phyloP scores from a whole-genome alignment of 306 rosid species.

The Quercus ilex region DNA sequence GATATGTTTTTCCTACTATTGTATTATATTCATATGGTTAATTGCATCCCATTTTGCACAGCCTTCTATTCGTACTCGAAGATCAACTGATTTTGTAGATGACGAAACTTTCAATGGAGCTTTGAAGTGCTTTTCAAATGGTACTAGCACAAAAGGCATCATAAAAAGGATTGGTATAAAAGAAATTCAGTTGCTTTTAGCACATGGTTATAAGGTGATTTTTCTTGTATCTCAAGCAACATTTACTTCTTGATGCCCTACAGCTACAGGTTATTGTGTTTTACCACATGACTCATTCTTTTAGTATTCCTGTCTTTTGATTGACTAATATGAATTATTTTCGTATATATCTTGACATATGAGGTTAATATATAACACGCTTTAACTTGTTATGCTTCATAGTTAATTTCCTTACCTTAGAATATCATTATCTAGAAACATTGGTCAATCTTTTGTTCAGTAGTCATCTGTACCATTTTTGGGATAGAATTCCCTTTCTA shows the following conservation, averaged over 20 bases:
- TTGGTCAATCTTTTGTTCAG: not conserved
- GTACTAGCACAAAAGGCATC: conserved; percentile 50
- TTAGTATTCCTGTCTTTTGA: not conserved
- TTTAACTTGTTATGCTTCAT: not conserved
- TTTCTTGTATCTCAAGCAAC: not conserved
- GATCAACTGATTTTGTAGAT: conserved; percentile 40
- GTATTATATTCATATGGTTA: conserved; percentile 11
- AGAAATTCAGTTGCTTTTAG: conserved; percentile 65
- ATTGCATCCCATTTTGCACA: conserved; percentile 29
- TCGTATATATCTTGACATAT: not conserved
- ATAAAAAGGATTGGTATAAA: conserved; percentile 62
- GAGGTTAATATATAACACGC: not conserved
- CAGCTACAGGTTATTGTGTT: not conserved
- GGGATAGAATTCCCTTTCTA: not conserved
- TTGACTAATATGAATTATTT: not conserved
- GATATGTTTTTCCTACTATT: not conserved
- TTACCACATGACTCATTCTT: not conserved
- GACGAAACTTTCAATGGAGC: conserved; percentile 61
- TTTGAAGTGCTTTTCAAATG: conserved; percentile 68
- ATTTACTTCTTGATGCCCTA: not conserved
- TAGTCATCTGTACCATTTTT: not conserved
- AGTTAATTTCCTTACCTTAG: not conserved
- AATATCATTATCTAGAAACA: not conserved
- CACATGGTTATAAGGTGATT: conserved; percentile 88
- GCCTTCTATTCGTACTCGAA: conserved; percentile 80